These are phyloP conservation scores for Phytophthora pinifolia DNA, from an alignment of 352 stramenopile genomes.

Conservation along the genomic window DNA sequence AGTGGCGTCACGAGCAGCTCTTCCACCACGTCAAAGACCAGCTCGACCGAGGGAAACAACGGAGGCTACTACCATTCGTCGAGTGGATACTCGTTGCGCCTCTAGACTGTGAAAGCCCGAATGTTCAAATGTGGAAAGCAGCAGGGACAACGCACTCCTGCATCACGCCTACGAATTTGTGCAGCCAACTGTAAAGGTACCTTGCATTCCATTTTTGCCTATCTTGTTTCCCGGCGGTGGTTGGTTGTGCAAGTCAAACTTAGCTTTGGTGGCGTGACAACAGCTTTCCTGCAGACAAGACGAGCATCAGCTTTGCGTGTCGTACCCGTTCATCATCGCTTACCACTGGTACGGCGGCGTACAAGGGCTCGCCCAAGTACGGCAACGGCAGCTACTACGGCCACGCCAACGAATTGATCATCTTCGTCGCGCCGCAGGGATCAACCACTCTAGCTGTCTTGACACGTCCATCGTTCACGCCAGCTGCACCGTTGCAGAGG, in stretches of 20 bases:
- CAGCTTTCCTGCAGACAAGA: too few relatives aligned
- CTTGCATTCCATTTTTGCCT: neutral
- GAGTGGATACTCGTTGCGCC: slow-evolving; percentile 63
- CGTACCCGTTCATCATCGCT: slow-evolving; percentile 29
- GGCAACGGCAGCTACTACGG: slow-evolving; percentile 36
- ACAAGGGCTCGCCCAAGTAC: slow-evolving; percentile 29
- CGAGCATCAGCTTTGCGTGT: too few relatives aligned
- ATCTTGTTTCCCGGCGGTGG: too few relatives aligned
- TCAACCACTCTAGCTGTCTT: too few relatives aligned
- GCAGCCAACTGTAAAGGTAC: slow-evolving; percentile 18
- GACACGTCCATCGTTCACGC: too few relatives aligned
- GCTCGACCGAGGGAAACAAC: slow-evolving; percentile 24
- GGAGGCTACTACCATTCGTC: slow-evolving; percentile 69
- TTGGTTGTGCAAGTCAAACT: too few relatives aligned
- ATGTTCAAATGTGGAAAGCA: slow-evolving; percentile 9
- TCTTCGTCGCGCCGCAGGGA: slow-evolving; percentile 36
- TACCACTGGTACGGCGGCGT: slow-evolving; percentile 37
- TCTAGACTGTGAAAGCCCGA: slow-evolving; percentile 30
- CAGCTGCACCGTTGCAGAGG: too few relatives aligned
- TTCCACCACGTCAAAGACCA: slow-evolving; percentile 24
- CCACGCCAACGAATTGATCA: slow-evolving; percentile 21
- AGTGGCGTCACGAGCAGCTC: slow-evolving; percentile 16
- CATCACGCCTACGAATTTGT: slow-evolving; percentile 12
- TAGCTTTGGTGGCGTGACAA: too few relatives aligned
- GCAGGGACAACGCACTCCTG: slow-evolving; percentile 3